Base-by-base conservation (phyloP, 192 early-diverging fungal species). In the Spizellomyces sp. region DNA sequence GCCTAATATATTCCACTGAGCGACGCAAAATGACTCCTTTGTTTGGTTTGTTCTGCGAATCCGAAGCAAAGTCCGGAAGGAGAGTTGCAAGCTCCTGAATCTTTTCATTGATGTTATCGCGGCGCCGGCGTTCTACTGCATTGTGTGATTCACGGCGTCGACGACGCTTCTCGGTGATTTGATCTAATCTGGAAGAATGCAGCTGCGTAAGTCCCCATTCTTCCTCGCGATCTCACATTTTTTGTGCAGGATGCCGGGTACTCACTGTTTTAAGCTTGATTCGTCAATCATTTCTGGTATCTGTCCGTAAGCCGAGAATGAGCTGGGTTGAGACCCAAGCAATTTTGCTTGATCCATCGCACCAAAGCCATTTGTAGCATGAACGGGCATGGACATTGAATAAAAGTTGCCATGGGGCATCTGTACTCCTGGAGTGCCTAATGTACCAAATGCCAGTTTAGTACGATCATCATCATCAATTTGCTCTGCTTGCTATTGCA, bases 71-170 rank as follows among this genome's bases (percentile, higher is more conserved):
- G 46, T 95, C 93, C 45, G 96, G 96, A 45, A 99, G 81, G 56
- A 99, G 77, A 14, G 80, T 85, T 36, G 86, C 87, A 50, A 99
- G 84, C 76, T 99, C 96, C 44, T 87, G 93, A 70, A 99, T 99
- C 75, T 94, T 94, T 79, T 98, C 96, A 77, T 99, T 99, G 84
- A 99, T 99, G 79, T 96, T 95, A 76, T 99, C 96, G 47, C 96
- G 87, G 45, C 96, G 83, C 56, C 96, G 90, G 58, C 96, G 84
- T 79, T 99, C 96, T 41, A 99, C 96, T 22, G 96, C 96, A 76
- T 99, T 99, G 81, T 99, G 96, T 57, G 94, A 94, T 80, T 98
- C 96, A 22, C 96, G 84, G 69, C 96, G 91, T 45, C 93, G 88
- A 47, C 94, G 86, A 17, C 95, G 86, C 76, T 98, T 97, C 77